Conservation (phyloP, 1,284 basidiomycete genomes). For the Trichosporon coremiiforme region DNA sequence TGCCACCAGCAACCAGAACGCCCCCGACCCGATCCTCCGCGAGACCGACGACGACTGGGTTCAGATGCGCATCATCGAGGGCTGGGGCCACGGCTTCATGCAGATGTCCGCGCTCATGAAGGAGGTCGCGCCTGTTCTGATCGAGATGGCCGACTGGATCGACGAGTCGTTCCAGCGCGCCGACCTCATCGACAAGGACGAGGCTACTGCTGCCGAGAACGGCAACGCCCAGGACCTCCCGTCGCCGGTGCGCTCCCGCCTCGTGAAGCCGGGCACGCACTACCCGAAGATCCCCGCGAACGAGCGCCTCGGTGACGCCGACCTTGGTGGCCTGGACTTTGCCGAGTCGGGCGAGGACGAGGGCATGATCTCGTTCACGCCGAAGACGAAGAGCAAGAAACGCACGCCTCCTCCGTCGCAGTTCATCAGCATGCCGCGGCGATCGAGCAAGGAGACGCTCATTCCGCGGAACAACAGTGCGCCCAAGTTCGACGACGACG, state of each 20-base stretch:
- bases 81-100: constrained; percentile 90
- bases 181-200: constrained; percentile 38
- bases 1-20: constrained; percentile 36
- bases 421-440: constrained; percentile 46
- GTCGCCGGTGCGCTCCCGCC: constrained; percentile 37
- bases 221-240: constrained; percentile 27
- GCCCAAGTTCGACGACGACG: constrained; percentile 48
- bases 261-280: constrained; percentile 49
- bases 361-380: constrained; percentile 58
- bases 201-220: constrained; percentile 8
- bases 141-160: constrained; percentile 92
- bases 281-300: constrained; percentile 42
- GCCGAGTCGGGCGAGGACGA: constrained; percentile 44
- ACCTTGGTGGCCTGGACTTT: constrained; percentile 44
- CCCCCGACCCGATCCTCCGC: constrained; percentile 59
- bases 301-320: constrained; percentile 46
- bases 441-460: constrained; percentile 48
- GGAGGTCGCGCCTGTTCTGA: constrained; percentile 73
- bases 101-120: constrained; percentile 87
- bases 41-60: constrained; percentile 94
- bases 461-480: constrained; percentile 43
- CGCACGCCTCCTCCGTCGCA: constrained; percentile 55
- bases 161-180: constrained; percentile 68
- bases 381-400: constrained; percentile 56
- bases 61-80: constrained; percentile 83